These are phyloP conservation scores for Ciborinia camelliae DNA, from an alignment of 2,329 filamentous ascomycete genomes.

Conservation along the genomic window DNA sequence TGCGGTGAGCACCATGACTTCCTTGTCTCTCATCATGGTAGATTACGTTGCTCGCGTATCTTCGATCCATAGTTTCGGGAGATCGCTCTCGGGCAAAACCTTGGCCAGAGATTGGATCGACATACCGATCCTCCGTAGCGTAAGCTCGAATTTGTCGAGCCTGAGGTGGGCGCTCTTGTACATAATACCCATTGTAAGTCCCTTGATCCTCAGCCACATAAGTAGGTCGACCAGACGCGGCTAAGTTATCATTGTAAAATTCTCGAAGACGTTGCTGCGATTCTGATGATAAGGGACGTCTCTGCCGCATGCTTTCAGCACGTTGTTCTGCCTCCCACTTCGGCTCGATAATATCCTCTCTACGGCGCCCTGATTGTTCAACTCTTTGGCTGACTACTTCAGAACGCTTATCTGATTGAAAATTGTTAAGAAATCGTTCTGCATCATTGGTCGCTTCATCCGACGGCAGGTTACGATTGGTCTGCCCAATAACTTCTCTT, in stretches of 20 bases:
- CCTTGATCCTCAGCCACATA: conserved; percentile 21
- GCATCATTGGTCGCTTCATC: conserved; percentile 38
- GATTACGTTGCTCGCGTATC: conserved; percentile 37
- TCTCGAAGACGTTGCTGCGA: conserved; percentile 24
- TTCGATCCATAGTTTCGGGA: conserved; percentile 36
- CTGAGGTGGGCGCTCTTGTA: conserved; percentile 26
- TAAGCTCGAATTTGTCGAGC: conserved; percentile 27
- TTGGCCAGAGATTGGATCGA: conserved; percentile 23
- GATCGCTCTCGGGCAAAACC: conserved; percentile 31
- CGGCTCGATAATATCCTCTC: conserved; percentile 20
- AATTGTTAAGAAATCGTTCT: conserved; percentile 41
- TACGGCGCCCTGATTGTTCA: conserved; percentile 21
- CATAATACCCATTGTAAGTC: conserved; percentile 22
- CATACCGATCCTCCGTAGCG: conserved; percentile 33
- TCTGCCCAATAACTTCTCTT: conserved; percentile 19
- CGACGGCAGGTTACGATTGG: conserved; percentile 17
- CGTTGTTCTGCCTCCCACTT: conserved; percentile 27
- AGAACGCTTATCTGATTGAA: conserved; percentile 30
- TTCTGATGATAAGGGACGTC: conserved; percentile 23
- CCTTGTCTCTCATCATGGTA: conserved; percentile 38
- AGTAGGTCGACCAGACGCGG: conserved; percentile 19
- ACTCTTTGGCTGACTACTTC: background rate
- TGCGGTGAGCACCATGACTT: conserved; percentile 31
- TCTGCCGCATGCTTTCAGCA: conserved; percentile 19
- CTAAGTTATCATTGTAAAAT: conserved; percentile 23